Evolutionary conservation across 768 basidiomycete genomes (phyloP).

Genomic region (Mycena latifolia): DNA sequence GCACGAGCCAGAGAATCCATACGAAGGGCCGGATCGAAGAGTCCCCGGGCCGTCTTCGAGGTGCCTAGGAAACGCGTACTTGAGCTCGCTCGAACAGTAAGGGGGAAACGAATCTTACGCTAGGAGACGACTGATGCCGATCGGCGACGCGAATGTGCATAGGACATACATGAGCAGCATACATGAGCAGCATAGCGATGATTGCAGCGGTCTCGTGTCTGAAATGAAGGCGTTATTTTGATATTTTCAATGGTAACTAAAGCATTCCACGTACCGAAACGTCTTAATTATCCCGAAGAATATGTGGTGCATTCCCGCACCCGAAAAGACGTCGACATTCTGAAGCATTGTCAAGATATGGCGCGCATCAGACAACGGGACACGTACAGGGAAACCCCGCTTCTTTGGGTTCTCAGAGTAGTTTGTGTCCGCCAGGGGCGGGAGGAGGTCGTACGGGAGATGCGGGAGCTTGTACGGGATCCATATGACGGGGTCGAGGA

Average conservation of each 20-base stretch:
- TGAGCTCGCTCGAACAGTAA: not conserved
- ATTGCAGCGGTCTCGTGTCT: conserved; percentile 18
- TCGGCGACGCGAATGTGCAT: conserved; percentile 31
- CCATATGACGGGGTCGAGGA: conserved; percentile 64
- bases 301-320: conserved; percentile 22
- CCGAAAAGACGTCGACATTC: conserved; percentile 36
- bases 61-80: conserved; percentile 43
- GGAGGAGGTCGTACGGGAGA: conserved; percentile 64
- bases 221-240: too few species aligned
- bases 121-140: conserved; percentile 32
- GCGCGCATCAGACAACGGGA: too few species aligned
- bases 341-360: not conserved
- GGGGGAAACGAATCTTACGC: conserved; percentile 24
- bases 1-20: conserved; percentile 57
- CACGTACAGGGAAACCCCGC: conserved; percentile 30
- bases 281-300: conserved; percentile 34
- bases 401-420: conserved; percentile 22
- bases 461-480: conserved; percentile 57
- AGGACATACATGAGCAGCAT: conserved; percentile 28
- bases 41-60: conserved; percentile 56
- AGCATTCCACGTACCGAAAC: conserved; percentile 33
- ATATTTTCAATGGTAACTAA: too few species aligned
- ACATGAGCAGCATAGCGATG: conserved; percentile 17
- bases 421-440: conserved; percentile 66
- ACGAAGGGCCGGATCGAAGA: conserved; percentile 62